Percentiles rank a stretch among this genome's conserved stretches.
These are phyloP conservation scores for Apocynum venetum DNA, from an alignment of 257 asterid genomes.

Conservation along the genomic window DNA sequence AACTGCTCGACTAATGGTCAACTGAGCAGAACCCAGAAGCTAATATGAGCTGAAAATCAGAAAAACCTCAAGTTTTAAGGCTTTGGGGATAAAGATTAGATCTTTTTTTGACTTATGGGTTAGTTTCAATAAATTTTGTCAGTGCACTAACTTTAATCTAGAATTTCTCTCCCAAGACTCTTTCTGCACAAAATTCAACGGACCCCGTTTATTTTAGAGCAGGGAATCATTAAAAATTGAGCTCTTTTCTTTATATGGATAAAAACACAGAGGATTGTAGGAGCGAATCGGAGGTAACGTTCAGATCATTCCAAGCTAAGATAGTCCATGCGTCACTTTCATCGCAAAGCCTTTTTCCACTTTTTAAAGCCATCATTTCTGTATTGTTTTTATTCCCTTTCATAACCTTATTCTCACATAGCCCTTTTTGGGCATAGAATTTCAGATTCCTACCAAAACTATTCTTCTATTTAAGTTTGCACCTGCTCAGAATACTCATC, in stretches of 20 bases:
- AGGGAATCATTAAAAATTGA: slow-evolving; percentile 15
- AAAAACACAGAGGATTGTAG: slow-evolving; percentile 5
- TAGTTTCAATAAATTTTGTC: slow-evolving; percentile 17
- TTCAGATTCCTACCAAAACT: neutral
- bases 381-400: slow-evolving; percentile 14
- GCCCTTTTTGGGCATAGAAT: neutral
- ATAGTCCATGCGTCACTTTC: slow-evolving; percentile 53
- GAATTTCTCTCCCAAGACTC: slow-evolving; percentile 24
- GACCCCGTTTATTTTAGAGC: slow-evolving; percentile 23
- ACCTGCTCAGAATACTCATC: neutral
- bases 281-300: slow-evolving; percentile 49
- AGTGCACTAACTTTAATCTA: slow-evolving; percentile 22
- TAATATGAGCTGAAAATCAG: slow-evolving; percentile 10
- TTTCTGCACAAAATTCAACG: slow-evolving; percentile 43
- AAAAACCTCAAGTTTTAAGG: slow-evolving; percentile 13
- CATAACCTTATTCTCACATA: neutral
- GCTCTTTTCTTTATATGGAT: slow-evolving; percentile 3
- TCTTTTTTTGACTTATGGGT: slow-evolving; percentile 20
- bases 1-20: slow-evolving; percentile 11
- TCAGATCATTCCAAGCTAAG: slow-evolving; percentile 49
- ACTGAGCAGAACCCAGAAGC: slow-evolving; percentile 9
- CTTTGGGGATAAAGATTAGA: slow-evolving; percentile 15
- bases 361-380: slow-evolving; percentile 46
- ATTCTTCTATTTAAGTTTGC: neutral
- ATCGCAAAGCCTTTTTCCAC: slow-evolving; percentile 42